phyloP scores from a whole-genome alignment of 202 grass and related monocot genomes.

The Hordeum pubiflorum region DNA sequence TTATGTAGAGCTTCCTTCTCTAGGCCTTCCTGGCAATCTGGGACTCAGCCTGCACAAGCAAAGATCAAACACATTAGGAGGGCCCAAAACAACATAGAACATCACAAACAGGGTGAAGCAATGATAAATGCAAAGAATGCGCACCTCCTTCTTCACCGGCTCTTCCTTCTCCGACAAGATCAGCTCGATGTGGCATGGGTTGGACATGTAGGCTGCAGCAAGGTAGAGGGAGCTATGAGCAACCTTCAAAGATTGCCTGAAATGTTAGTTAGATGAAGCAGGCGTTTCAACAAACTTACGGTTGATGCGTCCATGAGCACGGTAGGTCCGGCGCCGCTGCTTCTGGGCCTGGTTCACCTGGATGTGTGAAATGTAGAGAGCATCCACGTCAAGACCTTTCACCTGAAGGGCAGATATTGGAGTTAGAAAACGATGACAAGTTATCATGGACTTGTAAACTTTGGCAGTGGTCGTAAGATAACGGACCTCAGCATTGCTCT shows the following conservation, averaged over 20 bases:
- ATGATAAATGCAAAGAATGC: not conserved
- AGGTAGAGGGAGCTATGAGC: not conserved
- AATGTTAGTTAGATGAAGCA: not conserved
- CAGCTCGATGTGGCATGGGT: constrained; percentile 48
- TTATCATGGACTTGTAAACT: not conserved
- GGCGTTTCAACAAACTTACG: constrained; percentile 16
- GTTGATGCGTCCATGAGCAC: constrained; percentile 55
- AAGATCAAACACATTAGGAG: not conserved
- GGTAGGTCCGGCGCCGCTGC: constrained; percentile 45
- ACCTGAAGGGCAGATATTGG: constrained; percentile 2
- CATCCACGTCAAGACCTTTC: constrained; percentile 55
- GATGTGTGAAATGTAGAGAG: constrained; percentile 42
- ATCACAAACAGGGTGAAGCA: not conserved
- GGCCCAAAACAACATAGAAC: not conserved
- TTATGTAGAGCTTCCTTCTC: not conserved
- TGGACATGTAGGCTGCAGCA: constrained; percentile 51
- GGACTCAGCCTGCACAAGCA: constrained; percentile 27
- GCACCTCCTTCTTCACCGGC: constrained; percentile 51
- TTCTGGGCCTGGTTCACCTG: constrained; percentile 60
- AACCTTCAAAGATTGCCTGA: not conserved
- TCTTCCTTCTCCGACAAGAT: constrained; percentile 58
- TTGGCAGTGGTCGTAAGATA: not conserved
- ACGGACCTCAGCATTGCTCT: constrained; percentile 55
- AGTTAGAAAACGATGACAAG: not conserved
- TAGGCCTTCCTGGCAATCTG: constrained; percentile 56